Conservation (phyloP, 192 early-diverging fungal genomes). For the Umbelopsis sp. region DNA sequence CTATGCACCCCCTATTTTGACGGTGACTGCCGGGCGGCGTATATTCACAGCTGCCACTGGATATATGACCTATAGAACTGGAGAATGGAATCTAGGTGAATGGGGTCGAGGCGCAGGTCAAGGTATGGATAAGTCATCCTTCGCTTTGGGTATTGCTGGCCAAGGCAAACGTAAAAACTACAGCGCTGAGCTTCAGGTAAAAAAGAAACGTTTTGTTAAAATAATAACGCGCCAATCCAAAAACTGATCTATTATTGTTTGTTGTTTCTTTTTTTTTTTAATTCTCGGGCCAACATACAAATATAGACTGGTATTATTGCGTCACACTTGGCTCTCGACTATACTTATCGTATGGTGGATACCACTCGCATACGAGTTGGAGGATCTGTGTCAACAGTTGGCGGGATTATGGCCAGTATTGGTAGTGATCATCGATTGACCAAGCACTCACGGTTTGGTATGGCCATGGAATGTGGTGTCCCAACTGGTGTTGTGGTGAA, state of each 20-base stretch:
- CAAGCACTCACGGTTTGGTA: conserved; percentile 53
- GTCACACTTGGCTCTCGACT: conserved; percentile 52
- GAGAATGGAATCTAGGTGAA: conserved; percentile 65
- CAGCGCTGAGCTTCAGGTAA: conserved; percentile 52
- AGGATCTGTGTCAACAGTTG: conserved; percentile 48
- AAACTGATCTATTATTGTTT: too few relatives aligned
- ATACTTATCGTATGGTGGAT: conserved; percentile 48
- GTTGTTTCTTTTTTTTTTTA: too few relatives aligned
- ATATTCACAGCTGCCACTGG: conserved; percentile 69
- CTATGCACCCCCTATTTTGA: conserved; percentile 65
- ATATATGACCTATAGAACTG: conserved; percentile 76
- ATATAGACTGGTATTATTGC: conserved; percentile 53
- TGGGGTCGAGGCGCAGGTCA: conserved; percentile 53
- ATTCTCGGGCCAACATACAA: neutral
- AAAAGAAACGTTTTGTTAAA: too few relatives aligned
- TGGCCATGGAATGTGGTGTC: conserved; percentile 63
- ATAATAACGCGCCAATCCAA: too few relatives aligned
- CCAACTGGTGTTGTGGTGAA: conserved; percentile 61
- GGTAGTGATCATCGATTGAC: conserved; percentile 59
- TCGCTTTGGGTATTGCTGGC: conserved; percentile 52
- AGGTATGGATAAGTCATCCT: conserved; percentile 44
- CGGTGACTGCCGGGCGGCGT: conserved; percentile 62
- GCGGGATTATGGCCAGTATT: conserved; percentile 51
- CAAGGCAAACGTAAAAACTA: conserved; percentile 45
- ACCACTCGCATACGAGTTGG: conserved; percentile 45